Evolutionary conservation across 805 yeast species (phyloP).

Genomic region (Saccharomycopsis sp.): DNA sequence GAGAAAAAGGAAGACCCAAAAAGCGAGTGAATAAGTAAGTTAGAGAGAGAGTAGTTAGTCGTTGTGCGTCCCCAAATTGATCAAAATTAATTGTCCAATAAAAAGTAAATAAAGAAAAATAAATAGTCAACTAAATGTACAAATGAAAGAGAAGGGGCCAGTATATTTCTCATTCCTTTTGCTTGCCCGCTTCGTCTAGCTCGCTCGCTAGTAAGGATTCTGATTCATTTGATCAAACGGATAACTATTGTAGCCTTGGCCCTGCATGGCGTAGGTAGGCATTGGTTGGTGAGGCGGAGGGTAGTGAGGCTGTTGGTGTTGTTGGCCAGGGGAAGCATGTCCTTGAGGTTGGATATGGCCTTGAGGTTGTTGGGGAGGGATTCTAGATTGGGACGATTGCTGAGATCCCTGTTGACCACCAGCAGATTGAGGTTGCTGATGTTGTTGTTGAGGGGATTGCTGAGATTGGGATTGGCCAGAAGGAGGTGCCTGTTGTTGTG

Average conservation of each 20-base stretch:
- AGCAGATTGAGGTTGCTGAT: conserved; percentile 26
- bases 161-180: too few species aligned
- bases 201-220: conserved; percentile 1
- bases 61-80: too few species aligned
- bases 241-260: conserved; percentile 14
- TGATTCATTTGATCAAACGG: conserved; percentile 10
- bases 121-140: too few species aligned
- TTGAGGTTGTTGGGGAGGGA: conserved; percentile 28
- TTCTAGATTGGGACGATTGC: conserved; percentile 10
- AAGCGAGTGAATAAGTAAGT: too few species aligned
- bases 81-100: too few species aligned
- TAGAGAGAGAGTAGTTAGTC: too few species aligned
- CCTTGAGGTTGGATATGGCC: conserved; percentile 29
- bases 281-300: conserved; percentile 12
- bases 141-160: too few species aligned
- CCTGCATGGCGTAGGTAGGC: conserved; percentile 10
- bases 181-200: background rate
- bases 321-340: conserved; percentile 26
- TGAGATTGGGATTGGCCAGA: conserved; percentile 28
- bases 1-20: too few species aligned
- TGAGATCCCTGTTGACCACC: conserved; percentile 26
- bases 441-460: conserved; percentile 30
- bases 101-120: too few species aligned
- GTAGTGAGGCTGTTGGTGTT: conserved; percentile 24
- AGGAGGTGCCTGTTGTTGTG: conserved; percentile 28